Evolutionary conservation across 768 basidiomycete species (phyloP).

Genomic region (Pleurotus tuber-regium): DNA sequence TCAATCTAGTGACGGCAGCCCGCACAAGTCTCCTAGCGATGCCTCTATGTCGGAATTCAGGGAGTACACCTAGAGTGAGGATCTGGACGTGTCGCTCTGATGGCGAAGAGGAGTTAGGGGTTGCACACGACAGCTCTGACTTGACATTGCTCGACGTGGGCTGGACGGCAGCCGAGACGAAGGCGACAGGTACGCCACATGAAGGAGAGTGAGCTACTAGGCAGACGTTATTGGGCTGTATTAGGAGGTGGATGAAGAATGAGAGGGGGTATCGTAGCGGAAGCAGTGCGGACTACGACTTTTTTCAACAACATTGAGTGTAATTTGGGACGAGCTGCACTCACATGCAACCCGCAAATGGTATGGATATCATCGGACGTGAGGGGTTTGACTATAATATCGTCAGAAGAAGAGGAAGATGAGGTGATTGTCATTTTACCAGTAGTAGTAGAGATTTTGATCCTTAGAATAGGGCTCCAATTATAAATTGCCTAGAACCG

Average conservation of each 20-base stretch:
- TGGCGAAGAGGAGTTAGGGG: slow-evolving; percentile 9
- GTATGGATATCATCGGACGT: slow-evolving; percentile 31
- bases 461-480: too few species aligned
- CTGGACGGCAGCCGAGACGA: slow-evolving; percentile 39
- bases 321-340: slow-evolving; percentile 17
- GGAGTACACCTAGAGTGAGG: slow-evolving; percentile 51
- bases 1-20: slow-evolving; percentile 27
- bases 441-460: too few species aligned
- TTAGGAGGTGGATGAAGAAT: slow-evolving; percentile 46
- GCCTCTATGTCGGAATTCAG: slow-evolving; percentile 39
- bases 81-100: slow-evolving; percentile 39
- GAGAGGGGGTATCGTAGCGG: slow-evolving; percentile 39
- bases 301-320: slow-evolving; percentile 12
- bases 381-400: slow-evolving; percentile 31
- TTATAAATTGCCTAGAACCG: slow-evolving; percentile 10
- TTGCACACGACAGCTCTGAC: slow-evolving; percentile 13
- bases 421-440: slow-evolving; percentile 7
- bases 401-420: slow-evolving; percentile 16
- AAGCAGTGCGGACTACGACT: slow-evolving; percentile 30
- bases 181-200: slow-evolving; percentile 34
- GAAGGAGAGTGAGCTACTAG: slow-evolving; percentile 34
- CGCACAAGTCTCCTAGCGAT: slow-evolving; percentile 42
- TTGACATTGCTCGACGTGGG: slow-evolving; percentile 18
- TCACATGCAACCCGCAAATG: slow-evolving; percentile 41
- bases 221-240: slow-evolving; percentile 38